These are phyloP conservation scores for Cryptococcus floricola DNA, from an alignment of 1,284 basidiomycete genomes.

Conservation along the genomic window DNA sequence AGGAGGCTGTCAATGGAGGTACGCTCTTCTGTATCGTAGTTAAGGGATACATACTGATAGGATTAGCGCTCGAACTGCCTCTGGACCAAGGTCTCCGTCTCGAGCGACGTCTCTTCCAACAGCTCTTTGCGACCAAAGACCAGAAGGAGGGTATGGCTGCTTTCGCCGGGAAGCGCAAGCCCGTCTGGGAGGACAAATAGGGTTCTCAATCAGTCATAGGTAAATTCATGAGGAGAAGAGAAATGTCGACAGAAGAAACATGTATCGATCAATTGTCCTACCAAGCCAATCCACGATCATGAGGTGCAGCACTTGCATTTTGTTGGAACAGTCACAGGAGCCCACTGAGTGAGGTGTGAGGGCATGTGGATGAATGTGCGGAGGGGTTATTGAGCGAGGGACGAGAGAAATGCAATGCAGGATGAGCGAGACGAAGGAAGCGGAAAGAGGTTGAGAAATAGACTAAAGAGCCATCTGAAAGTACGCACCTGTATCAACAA, in stretches of 20 bases:
- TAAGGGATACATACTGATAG: not conserved
- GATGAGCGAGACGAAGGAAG: no score
- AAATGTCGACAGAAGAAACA: not conserved
- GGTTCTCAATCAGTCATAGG: not conserved
- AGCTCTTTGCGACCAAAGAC: constrained; percentile 88
- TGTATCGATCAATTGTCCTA: no score
- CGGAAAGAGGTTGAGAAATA: no score
- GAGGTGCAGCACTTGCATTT: no score
- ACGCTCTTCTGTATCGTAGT: constrained; percentile 32
- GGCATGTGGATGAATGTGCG: no score
- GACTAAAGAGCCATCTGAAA: no score
- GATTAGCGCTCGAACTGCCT: constrained; percentile 71
- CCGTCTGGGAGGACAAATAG: constrained; percentile 59
- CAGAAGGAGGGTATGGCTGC: constrained; percentile 88
- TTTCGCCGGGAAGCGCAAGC: constrained; percentile 95
- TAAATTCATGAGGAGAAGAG: not conserved
- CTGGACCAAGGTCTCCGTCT: constrained; percentile 79
- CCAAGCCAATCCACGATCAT: no score
- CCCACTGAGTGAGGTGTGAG: no score
- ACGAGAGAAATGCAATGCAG: no score
- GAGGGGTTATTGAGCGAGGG: no score
- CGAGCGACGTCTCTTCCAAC: constrained; percentile 88
- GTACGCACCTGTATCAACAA: no score
- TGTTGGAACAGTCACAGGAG: no score
- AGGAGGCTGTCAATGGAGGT: constrained; percentile 93